These are phyloP conservation scores for Actinomortierella ambigua DNA, from an alignment of 371 early-diverging fungal genomes.

Conservation along the genomic window DNA sequence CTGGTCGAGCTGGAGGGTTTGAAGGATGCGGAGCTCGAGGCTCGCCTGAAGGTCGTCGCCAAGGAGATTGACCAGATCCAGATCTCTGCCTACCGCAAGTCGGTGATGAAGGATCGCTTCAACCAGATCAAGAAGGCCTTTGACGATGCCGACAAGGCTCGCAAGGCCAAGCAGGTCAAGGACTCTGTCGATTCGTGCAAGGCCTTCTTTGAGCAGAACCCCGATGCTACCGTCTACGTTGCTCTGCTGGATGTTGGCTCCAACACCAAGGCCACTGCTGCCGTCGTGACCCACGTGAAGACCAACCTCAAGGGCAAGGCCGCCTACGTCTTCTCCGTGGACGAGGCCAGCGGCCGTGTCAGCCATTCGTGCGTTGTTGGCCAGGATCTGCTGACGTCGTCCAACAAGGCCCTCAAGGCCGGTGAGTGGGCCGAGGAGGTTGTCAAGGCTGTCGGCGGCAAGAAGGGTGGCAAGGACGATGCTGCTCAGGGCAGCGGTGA, in stretches of 20 bases:
- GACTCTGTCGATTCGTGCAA: slow-evolving; percentile 80
- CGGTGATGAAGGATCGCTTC: slow-evolving; percentile 72
- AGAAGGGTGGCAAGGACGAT: slow-evolving; percentile 89
- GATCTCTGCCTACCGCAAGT: slow-evolving; percentile 84
- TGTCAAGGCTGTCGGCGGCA: slow-evolving; percentile 83
- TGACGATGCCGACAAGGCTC: slow-evolving; percentile 88
- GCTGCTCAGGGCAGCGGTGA: slow-evolving; percentile 86
- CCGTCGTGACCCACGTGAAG: slow-evolving; percentile 83
- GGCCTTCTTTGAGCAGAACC: slow-evolving; percentile 73
- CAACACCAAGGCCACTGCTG: slow-evolving; percentile 76
- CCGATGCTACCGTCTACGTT: slow-evolving; percentile 65
- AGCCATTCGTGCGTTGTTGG: slow-evolving; percentile 86
- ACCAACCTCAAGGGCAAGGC: slow-evolving; percentile 77
- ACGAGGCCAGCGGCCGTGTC: slow-evolving; percentile 71
- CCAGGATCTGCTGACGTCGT: slow-evolving; percentile 57
- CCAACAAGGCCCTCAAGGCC: slow-evolving; percentile 81
- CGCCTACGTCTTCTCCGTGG: slow-evolving; percentile 82
- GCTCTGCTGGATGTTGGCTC: slow-evolving; percentile 68
- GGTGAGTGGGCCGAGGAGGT: slow-evolving; percentile 90
- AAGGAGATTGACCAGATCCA: slow-evolving; percentile 83
- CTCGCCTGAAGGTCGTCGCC: slow-evolving; percentile 76
- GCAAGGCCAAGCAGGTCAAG: slow-evolving; percentile 85
- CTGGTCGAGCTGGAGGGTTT: slow-evolving; percentile 64
- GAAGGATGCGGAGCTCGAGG: slow-evolving; percentile 71
- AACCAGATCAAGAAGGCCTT: slow-evolving; percentile 79